A percentile compares a stretch with the other conserved stretches of the same genome.
These are phyloP conservation scores for Ambrosia trifida DNA, from an alignment of 129 eudicot genomes.

Conservation along the genomic window DNA sequence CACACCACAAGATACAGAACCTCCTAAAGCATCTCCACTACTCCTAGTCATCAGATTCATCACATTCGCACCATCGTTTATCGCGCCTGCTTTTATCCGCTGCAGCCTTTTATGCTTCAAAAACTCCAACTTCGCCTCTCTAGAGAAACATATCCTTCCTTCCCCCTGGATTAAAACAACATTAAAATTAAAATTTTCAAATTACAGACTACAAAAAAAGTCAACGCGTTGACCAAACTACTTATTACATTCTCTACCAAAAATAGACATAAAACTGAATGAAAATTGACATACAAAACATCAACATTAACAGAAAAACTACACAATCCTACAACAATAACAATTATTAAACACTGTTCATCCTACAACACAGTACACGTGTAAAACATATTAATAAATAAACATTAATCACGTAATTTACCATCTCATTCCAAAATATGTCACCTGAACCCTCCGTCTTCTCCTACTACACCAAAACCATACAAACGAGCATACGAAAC, in stretches of 20 bases:
- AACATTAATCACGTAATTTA: conserved; percentile 13
- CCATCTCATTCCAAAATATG: conserved; percentile 66
- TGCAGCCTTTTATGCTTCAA: conserved; percentile 85
- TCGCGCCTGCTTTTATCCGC: conserved; percentile 50
- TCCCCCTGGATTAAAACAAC: conserved; percentile 59
- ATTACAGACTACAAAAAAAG: background rate
- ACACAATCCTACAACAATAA: conserved; percentile 31
- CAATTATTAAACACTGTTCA: conserved; percentile 13
- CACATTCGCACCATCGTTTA: conserved; percentile 36
- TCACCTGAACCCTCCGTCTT: conserved; percentile 60
- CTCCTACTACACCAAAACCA: conserved; percentile 31
- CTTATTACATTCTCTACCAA: conserved; percentile 20
- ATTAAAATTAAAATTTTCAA: background rate
- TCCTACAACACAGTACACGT: background rate
- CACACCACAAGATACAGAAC: conserved; percentile 54
- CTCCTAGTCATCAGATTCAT: conserved; percentile 62
- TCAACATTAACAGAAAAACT: background rate
- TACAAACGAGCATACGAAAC: conserved; percentile 10
- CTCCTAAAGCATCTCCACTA: conserved; percentile 86
- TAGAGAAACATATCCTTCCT: conserved; percentile 79
- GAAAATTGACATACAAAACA: background rate
- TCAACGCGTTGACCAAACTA: background rate
- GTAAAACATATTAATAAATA: conserved; percentile 2
- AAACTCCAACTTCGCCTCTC: conserved; percentile 79
- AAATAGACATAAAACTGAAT: conserved; percentile 11